phyloP scores from a whole-genome alignment of 2,329 filamentous ascomycete species.

The Exutisphaerella laricina region DNA sequence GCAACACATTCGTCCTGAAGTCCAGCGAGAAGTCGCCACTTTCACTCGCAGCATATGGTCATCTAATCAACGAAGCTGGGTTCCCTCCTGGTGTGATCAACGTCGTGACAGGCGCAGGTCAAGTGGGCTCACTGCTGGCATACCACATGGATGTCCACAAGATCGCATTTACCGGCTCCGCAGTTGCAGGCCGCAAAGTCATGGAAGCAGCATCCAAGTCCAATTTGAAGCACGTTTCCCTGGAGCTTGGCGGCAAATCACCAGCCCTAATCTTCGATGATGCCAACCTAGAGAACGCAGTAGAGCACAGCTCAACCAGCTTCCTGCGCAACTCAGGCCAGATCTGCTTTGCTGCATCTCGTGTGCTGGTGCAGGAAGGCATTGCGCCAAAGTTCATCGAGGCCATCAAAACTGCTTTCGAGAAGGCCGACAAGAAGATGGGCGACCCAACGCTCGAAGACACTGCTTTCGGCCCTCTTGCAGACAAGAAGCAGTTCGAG shows the following conservation, averaged over 20 bases:
- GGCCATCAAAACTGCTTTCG: conserved; percentile 34
- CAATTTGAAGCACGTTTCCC: conserved; percentile 42
- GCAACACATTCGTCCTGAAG: conserved; percentile 57
- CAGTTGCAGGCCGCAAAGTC: conserved; percentile 54
- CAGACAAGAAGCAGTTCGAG: conserved; percentile 45
- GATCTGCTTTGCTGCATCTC: conserved; percentile 28
- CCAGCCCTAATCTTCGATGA: conserved; percentile 42
- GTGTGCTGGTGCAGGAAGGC: conserved; percentile 31
- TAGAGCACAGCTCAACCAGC: conserved; percentile 6
- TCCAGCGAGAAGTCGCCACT: conserved; percentile 59
- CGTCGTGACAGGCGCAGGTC: conserved; percentile 37
- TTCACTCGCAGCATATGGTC: conserved; percentile 40
- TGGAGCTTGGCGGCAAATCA: conserved; percentile 48
- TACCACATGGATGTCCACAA: conserved; percentile 64
- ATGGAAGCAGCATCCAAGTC: conserved; percentile 27
- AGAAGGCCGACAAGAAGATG: conserved; percentile 20
- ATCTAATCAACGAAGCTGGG: conserved; percentile 43
- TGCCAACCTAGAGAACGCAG: conserved; percentile 38
- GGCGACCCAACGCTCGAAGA: conserved; percentile 24
- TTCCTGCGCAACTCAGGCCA: conserved; percentile 17
- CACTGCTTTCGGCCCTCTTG: conserved; percentile 44
- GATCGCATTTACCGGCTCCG: conserved; percentile 71
- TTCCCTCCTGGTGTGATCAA: conserved; percentile 44
- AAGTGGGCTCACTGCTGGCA: conserved; percentile 61
- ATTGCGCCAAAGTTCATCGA: conserved; percentile 45